Evolutionary conservation across 768 basidiomycete genomes (phyloP).

Genomic region (Russula lepida): DNA sequence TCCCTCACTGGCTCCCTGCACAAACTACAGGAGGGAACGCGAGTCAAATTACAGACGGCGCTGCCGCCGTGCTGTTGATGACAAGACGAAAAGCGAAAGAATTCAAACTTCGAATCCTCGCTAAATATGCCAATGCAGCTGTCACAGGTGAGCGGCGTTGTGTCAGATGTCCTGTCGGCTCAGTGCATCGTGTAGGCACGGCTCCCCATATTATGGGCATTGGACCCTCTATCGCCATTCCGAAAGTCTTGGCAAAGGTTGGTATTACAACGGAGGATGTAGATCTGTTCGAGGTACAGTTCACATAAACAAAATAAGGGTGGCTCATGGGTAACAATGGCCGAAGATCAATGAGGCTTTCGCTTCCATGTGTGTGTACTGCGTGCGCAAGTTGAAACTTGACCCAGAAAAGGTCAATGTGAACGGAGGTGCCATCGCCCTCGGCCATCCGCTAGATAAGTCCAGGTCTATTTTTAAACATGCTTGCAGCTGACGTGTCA

Average conservation of each 20-base stretch:
- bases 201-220: slow-evolving; percentile 84
- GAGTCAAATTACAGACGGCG: slow-evolving; percentile 78
- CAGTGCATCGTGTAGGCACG: slow-evolving; percentile 36
- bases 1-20: slow-evolving; percentile 71
- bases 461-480: slow-evolving; percentile 17
- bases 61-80: slow-evolving; percentile 78
- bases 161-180: neutral
- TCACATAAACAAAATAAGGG: neutral
- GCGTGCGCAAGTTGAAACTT: slow-evolving; percentile 55
- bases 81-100: slow-evolving; percentile 68
- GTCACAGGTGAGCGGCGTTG: slow-evolving; percentile 42
- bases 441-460: slow-evolving; percentile 79
- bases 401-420: slow-evolving; percentile 68
- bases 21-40: slow-evolving; percentile 82
- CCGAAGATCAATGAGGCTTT: slow-evolving; percentile 85
- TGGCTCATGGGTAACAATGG: neutral
- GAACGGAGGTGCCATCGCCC: slow-evolving; percentile 85
- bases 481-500: slow-evolving; percentile 18
- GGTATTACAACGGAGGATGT: slow-evolving; percentile 64
- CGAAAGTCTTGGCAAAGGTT: slow-evolving; percentile 55
- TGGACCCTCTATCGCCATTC: slow-evolving; percentile 80
- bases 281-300: slow-evolving; percentile 64
- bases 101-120: slow-evolving; percentile 64
- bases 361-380: slow-evolving; percentile 75
- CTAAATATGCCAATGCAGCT: slow-evolving; percentile 66